A percentile compares a stretch with the other conserved stretches of the same genome.
Conservation (phyloP, 2,329 filamentous ascomycete genomes). For the Penicillium expansum region DNA sequence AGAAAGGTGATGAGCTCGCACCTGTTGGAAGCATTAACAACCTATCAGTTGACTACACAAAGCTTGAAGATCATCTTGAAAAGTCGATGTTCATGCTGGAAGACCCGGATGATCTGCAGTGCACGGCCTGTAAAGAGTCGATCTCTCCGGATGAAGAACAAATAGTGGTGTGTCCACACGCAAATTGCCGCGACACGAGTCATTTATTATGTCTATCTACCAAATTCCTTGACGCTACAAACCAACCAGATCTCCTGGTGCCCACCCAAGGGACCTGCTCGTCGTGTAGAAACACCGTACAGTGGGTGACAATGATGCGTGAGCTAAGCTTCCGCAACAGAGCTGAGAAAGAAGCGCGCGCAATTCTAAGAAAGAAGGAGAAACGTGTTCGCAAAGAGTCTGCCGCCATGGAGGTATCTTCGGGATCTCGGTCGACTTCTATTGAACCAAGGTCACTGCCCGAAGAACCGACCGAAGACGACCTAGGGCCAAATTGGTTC, state of each 20-base stretch:
- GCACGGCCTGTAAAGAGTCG: conserved; percentile 49
- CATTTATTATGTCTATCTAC: conserved; percentile 58
- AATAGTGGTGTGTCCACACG: conserved; percentile 52
- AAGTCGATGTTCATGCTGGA: conserved; percentile 50
- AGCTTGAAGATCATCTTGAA: conserved; percentile 50
- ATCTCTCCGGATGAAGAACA: conserved; percentile 42
- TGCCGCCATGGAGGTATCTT: background rate
- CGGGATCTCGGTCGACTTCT: background rate
- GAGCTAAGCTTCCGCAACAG: conserved; percentile 73
- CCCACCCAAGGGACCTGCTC: conserved; percentile 71
- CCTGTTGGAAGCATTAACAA: conserved; percentile 42
- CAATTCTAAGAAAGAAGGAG: conserved; percentile 60
- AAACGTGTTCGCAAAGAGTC: conserved; percentile 32
- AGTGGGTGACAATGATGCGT: conserved; percentile 77
- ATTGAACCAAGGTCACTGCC: conserved; percentile 12
- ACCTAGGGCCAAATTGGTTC: conserved; percentile 37
- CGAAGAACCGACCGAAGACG: conserved; percentile 21
- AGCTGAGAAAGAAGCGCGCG: conserved; percentile 65
- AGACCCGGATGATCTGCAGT: conserved; percentile 38
- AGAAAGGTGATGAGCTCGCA: conserved; percentile 15
- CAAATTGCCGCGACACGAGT: conserved; percentile 48
- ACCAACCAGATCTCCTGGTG: conserved; percentile 50
- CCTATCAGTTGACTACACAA: conserved; percentile 54
- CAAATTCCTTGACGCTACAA: conserved; percentile 48
- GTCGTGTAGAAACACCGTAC: conserved; percentile 58